Percentiles rank a stretch among this genome's conserved stretches.
These are phyloP conservation scores for Bryoglossum gracile DNA, from an alignment of 495 filamentous ascomycete genomes.

Conservation along the genomic window DNA sequence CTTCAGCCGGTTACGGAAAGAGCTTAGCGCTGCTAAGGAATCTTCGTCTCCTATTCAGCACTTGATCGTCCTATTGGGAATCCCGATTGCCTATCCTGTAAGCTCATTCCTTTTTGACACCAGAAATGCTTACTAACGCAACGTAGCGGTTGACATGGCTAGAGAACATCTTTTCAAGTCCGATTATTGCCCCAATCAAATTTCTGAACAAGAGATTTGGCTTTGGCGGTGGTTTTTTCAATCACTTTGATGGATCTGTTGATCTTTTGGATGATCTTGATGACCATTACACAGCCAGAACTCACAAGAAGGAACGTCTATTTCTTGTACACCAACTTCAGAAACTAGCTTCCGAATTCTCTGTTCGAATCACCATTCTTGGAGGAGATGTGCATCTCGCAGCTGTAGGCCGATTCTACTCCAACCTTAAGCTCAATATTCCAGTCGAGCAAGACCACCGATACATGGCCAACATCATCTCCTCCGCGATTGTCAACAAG, in stretches of 20 bases:
- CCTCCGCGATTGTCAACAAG: constrained; percentile 84
- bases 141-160: constrained; percentile 82
- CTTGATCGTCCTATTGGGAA: constrained; percentile 76
- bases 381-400: constrained; percentile 74
- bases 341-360: constrained; percentile 58
- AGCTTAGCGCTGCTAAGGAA: constrained; percentile 50
- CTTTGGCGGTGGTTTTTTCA: constrained; percentile 73
- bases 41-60: constrained; percentile 61
- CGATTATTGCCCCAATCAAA: constrained; percentile 75
- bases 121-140: no score
- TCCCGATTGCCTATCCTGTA: constrained; percentile 88
- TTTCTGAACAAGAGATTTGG: constrained; percentile 90
- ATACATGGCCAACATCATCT: constrained; percentile 70
- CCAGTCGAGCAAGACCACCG: constrained; percentile 56
- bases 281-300: constrained; percentile 88
- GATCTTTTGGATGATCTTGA: constrained; percentile 91
- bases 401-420: constrained; percentile 70
- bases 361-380: constrained; percentile 76
- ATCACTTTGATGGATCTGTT: constrained; percentile 83
- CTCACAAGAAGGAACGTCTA: constrained; percentile 84
- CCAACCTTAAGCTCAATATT: constrained; percentile 54
- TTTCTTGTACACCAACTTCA: constrained; percentile 69
- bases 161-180: constrained; percentile 78
- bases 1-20: constrained; percentile 58
- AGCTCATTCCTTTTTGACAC: neutral